These are phyloP conservation scores for Saturnispora zaruensis DNA, from an alignment of 805 yeast species.

Conservation along the genomic window DNA sequence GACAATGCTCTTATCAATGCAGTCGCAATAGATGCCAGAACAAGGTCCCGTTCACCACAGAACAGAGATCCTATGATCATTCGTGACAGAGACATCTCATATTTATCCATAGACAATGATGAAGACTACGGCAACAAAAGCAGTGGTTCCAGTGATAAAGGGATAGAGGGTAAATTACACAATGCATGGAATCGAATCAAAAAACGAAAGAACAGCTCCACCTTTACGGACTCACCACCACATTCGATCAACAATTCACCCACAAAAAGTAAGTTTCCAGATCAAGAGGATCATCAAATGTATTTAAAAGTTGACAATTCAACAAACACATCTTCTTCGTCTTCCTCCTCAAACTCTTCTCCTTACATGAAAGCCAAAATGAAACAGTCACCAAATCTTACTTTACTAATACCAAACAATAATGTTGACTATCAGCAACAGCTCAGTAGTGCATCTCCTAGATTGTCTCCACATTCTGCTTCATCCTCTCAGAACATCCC, in stretches of 20 bases:
- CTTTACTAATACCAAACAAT: background rate
- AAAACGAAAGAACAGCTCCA: background rate
- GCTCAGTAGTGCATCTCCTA: background rate
- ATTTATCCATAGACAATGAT: background rate
- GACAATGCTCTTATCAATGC: background rate
- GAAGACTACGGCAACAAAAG: background rate
- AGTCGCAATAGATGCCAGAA: background rate
- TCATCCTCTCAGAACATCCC: background rate
- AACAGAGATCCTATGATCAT: background rate
- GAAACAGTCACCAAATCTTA: background rate
- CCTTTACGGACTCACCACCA: background rate
- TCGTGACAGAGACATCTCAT: background rate
- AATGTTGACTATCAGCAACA: background rate
- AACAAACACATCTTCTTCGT: background rate
- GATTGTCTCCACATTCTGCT: background rate
- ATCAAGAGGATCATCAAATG: background rate
- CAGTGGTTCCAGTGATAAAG: background rate
- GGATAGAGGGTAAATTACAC: background rate
- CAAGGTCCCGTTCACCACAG: background rate
- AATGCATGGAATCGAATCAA: background rate
- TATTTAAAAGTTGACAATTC: background rate
- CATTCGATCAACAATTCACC: background rate
- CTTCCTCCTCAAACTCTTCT: background rate
- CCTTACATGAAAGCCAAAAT: background rate
- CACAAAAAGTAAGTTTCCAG: background rate